Percentiles rank a stretch among this genome's conserved stretches.
phyloP scores from a whole-genome alignment of 805 yeast species.

The Candida glaebosa region DNA sequence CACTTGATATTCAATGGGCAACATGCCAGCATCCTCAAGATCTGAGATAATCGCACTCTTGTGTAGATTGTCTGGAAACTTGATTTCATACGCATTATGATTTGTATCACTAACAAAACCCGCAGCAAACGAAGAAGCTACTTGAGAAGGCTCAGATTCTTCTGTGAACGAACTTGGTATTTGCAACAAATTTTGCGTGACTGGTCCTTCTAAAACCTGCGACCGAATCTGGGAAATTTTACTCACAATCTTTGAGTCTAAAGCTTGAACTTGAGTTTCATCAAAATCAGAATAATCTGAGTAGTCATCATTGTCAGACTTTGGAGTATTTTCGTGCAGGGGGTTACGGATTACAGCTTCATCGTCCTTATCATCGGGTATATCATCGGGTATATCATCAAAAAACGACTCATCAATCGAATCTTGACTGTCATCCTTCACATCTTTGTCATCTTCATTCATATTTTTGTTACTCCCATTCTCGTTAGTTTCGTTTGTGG shows the following conservation, averaged over 20 bases:
- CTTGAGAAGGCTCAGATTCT: background rate
- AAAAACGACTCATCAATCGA: constrained; percentile 1
- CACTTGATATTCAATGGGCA: constrained; percentile 52
- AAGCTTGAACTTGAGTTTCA: constrained; percentile 10
- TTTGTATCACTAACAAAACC: background rate
- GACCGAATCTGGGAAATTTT: background rate
- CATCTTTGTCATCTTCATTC: background rate
- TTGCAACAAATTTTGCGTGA: constrained; percentile 6
- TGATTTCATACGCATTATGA: constrained; percentile 17
- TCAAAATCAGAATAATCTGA: constrained; percentile 1
- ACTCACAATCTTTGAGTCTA: constrained; percentile 15
- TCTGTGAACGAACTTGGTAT: constrained; percentile 13
- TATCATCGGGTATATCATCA: constrained; percentile 4
- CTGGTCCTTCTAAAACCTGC: background rate
- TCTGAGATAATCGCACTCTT: constrained; percentile 14
- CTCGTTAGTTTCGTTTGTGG: background rate
- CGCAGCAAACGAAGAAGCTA: background rate
- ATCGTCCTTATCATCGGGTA: constrained; percentile 11
- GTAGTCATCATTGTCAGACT: background rate
- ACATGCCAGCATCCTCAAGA: constrained; percentile 44
- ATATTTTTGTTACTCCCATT: background rate
- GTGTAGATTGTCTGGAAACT: constrained; percentile 15
- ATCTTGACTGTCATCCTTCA: background rate
- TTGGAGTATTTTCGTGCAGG: no score
- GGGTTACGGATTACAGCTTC: background rate